phyloP scores from a whole-genome alignment of 768 basidiomycete species.

The Rhizopogon vulgaris region DNA sequence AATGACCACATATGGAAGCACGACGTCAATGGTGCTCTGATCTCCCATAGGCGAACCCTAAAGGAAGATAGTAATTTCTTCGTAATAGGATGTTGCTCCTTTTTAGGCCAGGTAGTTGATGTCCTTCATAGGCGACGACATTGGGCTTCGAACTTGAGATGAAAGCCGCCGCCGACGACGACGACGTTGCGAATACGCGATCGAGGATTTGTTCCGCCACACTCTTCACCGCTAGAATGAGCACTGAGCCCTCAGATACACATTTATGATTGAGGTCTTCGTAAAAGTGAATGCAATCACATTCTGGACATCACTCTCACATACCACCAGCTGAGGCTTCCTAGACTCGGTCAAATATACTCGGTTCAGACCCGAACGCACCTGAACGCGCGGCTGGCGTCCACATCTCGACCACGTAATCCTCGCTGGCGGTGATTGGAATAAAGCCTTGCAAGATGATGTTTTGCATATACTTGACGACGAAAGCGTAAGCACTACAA shows the following conservation, averaged over 20 bases:
- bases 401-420: too few species aligned
- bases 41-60: too few species aligned
- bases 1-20: slow-evolving; percentile 27
- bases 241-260: slow-evolving; percentile 55
- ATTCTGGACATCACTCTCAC: not conserved
- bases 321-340: too few species aligned
- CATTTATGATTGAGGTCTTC: slow-evolving; percentile 52
- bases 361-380: too few species aligned
- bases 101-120: slow-evolving; percentile 52
- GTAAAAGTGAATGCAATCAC: slow-evolving; percentile 37
- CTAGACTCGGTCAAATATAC: too few species aligned
- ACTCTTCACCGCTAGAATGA: slow-evolving; percentile 43
- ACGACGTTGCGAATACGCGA: slow-evolving; percentile 43
- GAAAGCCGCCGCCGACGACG: slow-evolving; percentile 46
- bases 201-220: slow-evolving; percentile 46
- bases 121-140: slow-evolving; percentile 46
- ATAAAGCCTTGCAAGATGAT: too few species aligned
- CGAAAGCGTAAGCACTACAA: too few species aligned
- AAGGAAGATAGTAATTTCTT: too few species aligned
- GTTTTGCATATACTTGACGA: too few species aligned
- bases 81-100: slow-evolving; percentile 30
- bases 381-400: too few species aligned
- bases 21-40: slow-evolving; percentile 22
- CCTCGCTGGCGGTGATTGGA: too few species aligned
- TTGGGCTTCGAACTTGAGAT: slow-evolving; percentile 49